These are phyloP conservation scores for Gentiana straminea DNA, from an alignment of 257 asterid genomes.

Conservation along the genomic window DNA sequence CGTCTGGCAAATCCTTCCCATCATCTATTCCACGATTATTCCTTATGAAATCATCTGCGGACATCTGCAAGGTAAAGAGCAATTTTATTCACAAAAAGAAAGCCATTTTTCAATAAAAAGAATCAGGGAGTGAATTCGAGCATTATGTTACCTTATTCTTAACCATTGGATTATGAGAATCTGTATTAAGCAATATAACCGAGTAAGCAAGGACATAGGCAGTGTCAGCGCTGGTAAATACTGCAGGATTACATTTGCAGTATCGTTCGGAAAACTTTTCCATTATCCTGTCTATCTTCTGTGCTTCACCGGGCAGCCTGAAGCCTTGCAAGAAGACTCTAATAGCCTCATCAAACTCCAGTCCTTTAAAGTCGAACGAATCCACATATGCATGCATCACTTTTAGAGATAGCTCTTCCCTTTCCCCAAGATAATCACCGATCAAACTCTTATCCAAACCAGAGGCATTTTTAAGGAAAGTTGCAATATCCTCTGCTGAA, in stretches of 20 bases:
- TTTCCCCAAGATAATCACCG: constrained; percentile 98
- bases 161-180: constrained; percentile 97
- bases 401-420: constrained; percentile 88
- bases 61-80: constrained; percentile 48
- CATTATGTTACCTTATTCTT: constrained; percentile 70
- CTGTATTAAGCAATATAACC: constrained; percentile 92
- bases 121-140: neutral
- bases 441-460: constrained; percentile 83
- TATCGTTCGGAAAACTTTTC: constrained; percentile 95
- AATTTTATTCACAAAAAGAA: neutral
- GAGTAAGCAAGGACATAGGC: constrained; percentile 99
- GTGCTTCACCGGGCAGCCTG: constrained; percentile 99
- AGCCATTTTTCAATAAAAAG: neutral
- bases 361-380: constrained; percentile 89
- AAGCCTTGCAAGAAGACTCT: constrained; percentile 86
- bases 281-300: constrained; percentile 96
- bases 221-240: constrained; percentile 91
- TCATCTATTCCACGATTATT: constrained; percentile 98
- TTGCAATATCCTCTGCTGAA: constrained; percentile 84
- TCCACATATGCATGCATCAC: constrained; percentile 99
- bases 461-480: constrained; percentile 75
- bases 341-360: constrained; percentile 94
- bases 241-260: constrained; percentile 89
- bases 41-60: constrained; percentile 86
- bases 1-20: constrained; percentile 94